phyloP scores from a whole-genome alignment of 2,329 filamentous ascomycete genomes.

The Diaporthe helianthi region DNA sequence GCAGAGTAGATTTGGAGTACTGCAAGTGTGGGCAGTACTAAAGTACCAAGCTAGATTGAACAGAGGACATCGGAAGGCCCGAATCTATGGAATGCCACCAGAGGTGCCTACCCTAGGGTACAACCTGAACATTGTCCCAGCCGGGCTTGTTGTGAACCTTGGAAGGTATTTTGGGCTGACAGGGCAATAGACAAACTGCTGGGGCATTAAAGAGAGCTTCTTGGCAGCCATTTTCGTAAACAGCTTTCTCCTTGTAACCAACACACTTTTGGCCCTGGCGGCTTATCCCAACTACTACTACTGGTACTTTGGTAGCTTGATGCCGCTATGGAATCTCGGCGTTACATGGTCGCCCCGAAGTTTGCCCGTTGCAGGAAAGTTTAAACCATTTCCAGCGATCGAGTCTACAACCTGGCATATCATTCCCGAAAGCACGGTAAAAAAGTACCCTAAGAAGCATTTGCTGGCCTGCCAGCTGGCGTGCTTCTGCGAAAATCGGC shows the following conservation, averaged over 20 bases:
- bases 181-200: too few relatives aligned
- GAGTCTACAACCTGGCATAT: not conserved
- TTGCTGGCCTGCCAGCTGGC: not conserved
- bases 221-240: too few relatives aligned
- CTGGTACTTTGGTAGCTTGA: too few relatives aligned
- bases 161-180: too few relatives aligned
- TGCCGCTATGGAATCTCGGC: conserved; percentile 16
- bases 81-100: not conserved
- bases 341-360: not conserved
- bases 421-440: not conserved
- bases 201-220: too few relatives aligned
- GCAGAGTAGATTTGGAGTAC: not conserved
- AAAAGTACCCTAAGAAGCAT: not conserved
- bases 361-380: not conserved
- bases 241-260: too few relatives aligned
- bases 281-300: too few relatives aligned
- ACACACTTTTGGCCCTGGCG: too few relatives aligned
- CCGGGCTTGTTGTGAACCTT: not conserved
- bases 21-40: too few relatives aligned
- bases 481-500: not conserved
- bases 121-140: not conserved
- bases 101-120: too few relatives aligned
- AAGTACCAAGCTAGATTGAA: not conserved
- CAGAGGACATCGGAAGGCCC: not conserved
- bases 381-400: not conserved